phyloP scores from a whole-genome alignment of 2,329 filamentous ascomycete species.

The Phoma herbarum region DNA sequence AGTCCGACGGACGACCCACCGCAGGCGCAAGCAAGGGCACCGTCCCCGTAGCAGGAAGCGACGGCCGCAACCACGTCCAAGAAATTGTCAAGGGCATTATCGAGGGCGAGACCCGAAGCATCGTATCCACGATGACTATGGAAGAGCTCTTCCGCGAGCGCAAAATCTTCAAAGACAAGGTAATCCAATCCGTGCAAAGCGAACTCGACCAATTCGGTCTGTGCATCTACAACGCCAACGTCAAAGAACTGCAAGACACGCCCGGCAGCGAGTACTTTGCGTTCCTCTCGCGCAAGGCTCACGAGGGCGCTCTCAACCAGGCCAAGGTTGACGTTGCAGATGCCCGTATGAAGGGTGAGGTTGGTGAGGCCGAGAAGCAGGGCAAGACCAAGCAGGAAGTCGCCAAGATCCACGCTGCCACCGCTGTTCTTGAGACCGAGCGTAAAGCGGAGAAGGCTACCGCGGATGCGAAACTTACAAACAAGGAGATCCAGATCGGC shows the following conservation, averaged over 20 bases:
- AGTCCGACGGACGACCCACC: slow-evolving; percentile 59
- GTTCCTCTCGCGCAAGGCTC: slow-evolving; percentile 81
- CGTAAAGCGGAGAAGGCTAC: slow-evolving; percentile 81
- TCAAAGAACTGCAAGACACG: slow-evolving; percentile 87
- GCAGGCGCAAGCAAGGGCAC: slow-evolving; percentile 44
- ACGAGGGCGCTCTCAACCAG: slow-evolving; percentile 85
- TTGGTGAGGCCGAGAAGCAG: slow-evolving; percentile 79
- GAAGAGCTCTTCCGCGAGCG: slow-evolving; percentile 85
- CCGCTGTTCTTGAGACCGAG: slow-evolving; percentile 83
- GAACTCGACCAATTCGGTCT: slow-evolving; percentile 78
- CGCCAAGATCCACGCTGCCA: slow-evolving; percentile 86
- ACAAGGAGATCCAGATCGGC: slow-evolving; percentile 74
- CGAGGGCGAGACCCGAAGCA: slow-evolving; percentile 83
- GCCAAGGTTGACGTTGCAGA: slow-evolving; percentile 70
- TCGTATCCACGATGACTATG: slow-evolving; percentile 91
- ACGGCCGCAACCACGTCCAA: slow-evolving; percentile 72
- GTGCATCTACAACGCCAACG: slow-evolving; percentile 71
- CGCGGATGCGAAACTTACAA: slow-evolving; percentile 79
- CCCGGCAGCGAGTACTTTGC: slow-evolving; percentile 84
- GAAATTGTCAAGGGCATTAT: slow-evolving; percentile 91
- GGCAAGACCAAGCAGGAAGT: slow-evolving; percentile 86
- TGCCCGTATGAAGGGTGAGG: slow-evolving; percentile 70
- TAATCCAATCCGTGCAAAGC: slow-evolving; percentile 71
- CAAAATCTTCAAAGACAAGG: slow-evolving; percentile 77
- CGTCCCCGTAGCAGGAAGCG: slow-evolving; percentile 50